Evolutionary conservation across 2,329 filamentous ascomycete genomes (phyloP), one percentile per base, ranked within the genome.

Genomic region (Paramyrothecium sp.): DNA sequence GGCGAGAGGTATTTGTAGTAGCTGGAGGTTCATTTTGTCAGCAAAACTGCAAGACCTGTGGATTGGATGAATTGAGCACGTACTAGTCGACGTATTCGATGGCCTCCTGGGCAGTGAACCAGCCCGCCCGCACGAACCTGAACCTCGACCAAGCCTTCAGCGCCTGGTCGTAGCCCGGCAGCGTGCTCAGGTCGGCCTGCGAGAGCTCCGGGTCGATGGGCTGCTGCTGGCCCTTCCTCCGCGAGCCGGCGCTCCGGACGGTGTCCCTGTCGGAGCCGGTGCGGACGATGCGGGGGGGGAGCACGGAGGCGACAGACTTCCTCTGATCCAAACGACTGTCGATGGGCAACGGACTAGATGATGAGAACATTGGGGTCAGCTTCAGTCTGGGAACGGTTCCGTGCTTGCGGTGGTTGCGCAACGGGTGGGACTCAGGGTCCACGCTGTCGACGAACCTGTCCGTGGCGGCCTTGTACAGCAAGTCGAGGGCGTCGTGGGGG

Each of bases 1-100:
- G 94, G 94, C 1, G 92, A 94, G 8, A 98, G 83, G 66, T 92
- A 92, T 65, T 89, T 87, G 75, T 97, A 98, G 75, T 97, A 98
- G 75, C 89, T 91, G 60, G 16, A 48, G 26, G 20, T 13, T 8
- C 22, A 17, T 16, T 22, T 33, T n/a, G 19, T 22, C 50, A 19
- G 17, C 50, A 22, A 23, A 23, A 16, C 48, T 10, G n/a, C 3
- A 48, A 48, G 3, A 11, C n/a, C n/a, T 13, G 8, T 52, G 19
- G 10, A 16, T 16, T 16, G 33, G 10, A 33, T 16, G 2, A n/a
- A 17, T 8, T 10, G 17, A 7, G 49, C 38, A 76, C 86, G 67
- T 81, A 91, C 88, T 98, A 98, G 70, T 93, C 89, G 61, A 99
- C 91, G 69, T 98, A 98, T 48, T 89, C 88, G 72, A 98, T 93